Evolutionary conservation across 2,329 filamentous ascomycete species (phyloP).

Genomic region (Trichoderma sp.): DNA sequence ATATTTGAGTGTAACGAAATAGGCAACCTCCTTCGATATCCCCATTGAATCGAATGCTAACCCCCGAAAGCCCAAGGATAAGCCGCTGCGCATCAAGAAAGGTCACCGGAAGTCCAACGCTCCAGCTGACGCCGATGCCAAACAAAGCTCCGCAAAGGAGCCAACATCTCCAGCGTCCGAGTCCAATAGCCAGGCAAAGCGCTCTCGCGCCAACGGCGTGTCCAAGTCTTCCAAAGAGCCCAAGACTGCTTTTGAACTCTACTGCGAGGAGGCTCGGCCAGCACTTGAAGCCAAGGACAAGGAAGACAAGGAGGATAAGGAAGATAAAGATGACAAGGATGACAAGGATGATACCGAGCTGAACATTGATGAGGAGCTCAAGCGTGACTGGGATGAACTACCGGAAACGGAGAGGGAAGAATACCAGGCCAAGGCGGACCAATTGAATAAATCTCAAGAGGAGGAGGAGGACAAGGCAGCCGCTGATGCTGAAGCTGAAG

Average conservation of each 20-base stretch:
- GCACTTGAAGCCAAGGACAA: conserved; percentile 47
- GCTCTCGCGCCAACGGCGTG: conserved; percentile 42
- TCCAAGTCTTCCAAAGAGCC: conserved; percentile 45
- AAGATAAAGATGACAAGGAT: conserved; percentile 40
- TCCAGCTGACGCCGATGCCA: conserved; percentile 46
- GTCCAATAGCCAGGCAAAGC: conserved; percentile 41
- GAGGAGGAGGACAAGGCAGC: conserved; percentile 21
- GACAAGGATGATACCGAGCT: conserved; percentile 41
- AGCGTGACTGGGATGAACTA: conserved; percentile 57
- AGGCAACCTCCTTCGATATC: conserved; percentile 36
- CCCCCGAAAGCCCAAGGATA: conserved; percentile 68
- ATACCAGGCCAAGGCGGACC: conserved; percentile 43
- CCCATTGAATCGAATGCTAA: conserved; percentile 39
- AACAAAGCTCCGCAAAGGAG: conserved; percentile 48
- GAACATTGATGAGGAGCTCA: conserved; percentile 56
- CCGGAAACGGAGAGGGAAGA: conserved; percentile 51
- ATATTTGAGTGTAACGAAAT: conserved; percentile 37
- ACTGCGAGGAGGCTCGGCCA: conserved; percentile 52
- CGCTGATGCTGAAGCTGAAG: conserved; percentile 4
- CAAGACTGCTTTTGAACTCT: conserved; percentile 55
- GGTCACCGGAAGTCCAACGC: conserved; percentile 65
- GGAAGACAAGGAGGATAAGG: conserved; percentile 32
- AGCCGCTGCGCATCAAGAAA: conserved; percentile 73
- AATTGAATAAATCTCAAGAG: conserved; percentile 27
- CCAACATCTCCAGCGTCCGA: conserved; percentile 53